A percentile compares a stretch with the other conserved stretches of the same genome.
phyloP scores from a whole-genome alignment of 2,329 filamentous ascomycete genomes.

The Diaporthe vexans region DNA sequence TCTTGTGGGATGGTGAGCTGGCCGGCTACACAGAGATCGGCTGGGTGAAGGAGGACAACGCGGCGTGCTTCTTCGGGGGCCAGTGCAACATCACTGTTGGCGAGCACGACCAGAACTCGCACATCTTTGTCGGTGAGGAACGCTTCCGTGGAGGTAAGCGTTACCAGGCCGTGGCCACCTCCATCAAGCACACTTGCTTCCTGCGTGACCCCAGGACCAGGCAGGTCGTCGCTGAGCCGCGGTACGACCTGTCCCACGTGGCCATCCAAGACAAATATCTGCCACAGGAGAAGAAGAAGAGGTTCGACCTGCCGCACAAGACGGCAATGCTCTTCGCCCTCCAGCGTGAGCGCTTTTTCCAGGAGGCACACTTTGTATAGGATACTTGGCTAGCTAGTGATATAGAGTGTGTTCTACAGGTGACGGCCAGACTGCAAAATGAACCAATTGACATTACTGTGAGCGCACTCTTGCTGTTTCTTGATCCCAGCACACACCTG shows the following conservation, averaged over 20 bases:
- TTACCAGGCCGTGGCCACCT: conserved; percentile 47
- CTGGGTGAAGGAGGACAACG: conserved; percentile 49
- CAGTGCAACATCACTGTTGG: conserved; percentile 48
- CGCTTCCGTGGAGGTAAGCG: conserved; percentile 47
- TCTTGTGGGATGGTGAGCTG: conserved; percentile 48
- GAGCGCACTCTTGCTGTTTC: not conserved
- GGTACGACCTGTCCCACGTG: conserved; percentile 45
- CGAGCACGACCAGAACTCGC: conserved; percentile 49
- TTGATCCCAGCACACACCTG: not conserved
- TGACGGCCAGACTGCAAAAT: conserved; percentile 3
- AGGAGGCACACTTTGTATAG: conserved; percentile 46
- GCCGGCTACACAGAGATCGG: conserved; percentile 49
- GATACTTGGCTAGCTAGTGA: conserved; percentile 15
- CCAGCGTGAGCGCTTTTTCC: conserved; percentile 49
- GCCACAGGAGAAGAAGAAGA: conserved; percentile 49
- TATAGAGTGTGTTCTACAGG: not conserved
- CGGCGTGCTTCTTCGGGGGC: conserved; percentile 47
- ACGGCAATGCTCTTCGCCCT: conserved; percentile 48
- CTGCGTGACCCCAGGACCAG: conserved; percentile 48
- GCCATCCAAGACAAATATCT: conserved; percentile 47
- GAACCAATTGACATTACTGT: not conserved
- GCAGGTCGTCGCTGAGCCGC: conserved; percentile 47
- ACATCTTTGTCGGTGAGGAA: conserved; percentile 48
- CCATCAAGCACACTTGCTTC: conserved; percentile 49
- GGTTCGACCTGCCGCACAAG: conserved; percentile 49